A percentile compares a stretch with the other conserved stretches of the same genome.
These are phyloP conservation scores for Xylaria sp. DNA, from an alignment of 2,329 filamentous ascomycete species.

Conservation along the genomic window DNA sequence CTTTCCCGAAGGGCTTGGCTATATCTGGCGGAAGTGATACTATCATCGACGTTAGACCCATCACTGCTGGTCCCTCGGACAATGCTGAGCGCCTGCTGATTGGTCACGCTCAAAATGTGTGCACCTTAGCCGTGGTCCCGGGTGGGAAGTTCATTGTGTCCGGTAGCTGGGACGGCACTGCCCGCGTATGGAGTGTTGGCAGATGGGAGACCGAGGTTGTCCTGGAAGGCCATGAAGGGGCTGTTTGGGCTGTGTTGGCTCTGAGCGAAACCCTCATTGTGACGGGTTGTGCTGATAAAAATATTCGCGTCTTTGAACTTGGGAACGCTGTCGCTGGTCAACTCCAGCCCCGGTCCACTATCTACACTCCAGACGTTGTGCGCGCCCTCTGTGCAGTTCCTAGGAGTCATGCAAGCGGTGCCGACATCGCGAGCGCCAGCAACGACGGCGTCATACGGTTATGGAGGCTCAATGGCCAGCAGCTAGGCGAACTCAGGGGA, in stretches of 20 bases:
- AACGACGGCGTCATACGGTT: slow-evolving; percentile 91
- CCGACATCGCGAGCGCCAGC: slow-evolving; percentile 92
- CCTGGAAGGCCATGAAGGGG: slow-evolving; percentile 78
- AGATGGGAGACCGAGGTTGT: slow-evolving; percentile 83
- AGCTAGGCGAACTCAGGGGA: slow-evolving; percentile 81
- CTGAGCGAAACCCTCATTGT: slow-evolving; percentile 83
- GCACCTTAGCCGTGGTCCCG: slow-evolving; percentile 81
- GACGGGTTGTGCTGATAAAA: slow-evolving; percentile 92
- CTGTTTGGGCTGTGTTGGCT: slow-evolving; percentile 90
- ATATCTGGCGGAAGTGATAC: slow-evolving; percentile 91
- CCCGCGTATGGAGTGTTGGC: slow-evolving; percentile 84
- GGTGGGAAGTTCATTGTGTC: slow-evolving; percentile 82
- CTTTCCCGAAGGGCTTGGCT: slow-evolving; percentile 81
- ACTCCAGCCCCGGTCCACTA: slow-evolving; percentile 63
- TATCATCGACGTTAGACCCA: slow-evolving; percentile 88
- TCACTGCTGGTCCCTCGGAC: slow-evolving; percentile 72
- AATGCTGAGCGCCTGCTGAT: slow-evolving; percentile 87
- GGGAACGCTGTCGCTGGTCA: slow-evolving; percentile 67
- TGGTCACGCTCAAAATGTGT: slow-evolving; percentile 89
- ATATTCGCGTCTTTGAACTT: slow-evolving; percentile 85
- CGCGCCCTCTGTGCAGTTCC: slow-evolving; percentile 89
- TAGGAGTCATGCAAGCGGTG: slow-evolving; percentile 78
- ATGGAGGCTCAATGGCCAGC: slow-evolving; percentile 83
- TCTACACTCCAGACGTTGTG: slow-evolving; percentile 81
- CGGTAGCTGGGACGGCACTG: slow-evolving; percentile 92